A percentile compares a stretch with the other conserved stretches of the same genome.
Conservation (phyloP, 768 basidiomycete genomes). For the Cystoderma amianthinum region DNA sequence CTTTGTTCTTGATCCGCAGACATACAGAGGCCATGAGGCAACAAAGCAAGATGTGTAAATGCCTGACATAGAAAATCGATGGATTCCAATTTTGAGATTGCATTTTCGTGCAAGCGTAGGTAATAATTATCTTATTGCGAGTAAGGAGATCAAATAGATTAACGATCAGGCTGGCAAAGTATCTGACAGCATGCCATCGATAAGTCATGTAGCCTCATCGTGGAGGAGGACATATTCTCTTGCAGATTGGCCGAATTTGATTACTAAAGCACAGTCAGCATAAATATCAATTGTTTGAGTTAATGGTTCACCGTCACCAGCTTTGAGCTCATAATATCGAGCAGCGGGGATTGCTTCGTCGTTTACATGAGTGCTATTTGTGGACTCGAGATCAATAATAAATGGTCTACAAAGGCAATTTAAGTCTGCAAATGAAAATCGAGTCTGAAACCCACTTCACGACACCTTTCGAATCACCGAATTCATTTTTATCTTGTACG, state of each 20-base stretch:
- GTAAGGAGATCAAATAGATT: too few relatives aligned
- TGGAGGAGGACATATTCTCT: conserved; percentile 84
- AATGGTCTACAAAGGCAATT: conserved; percentile 60
- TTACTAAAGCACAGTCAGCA: conserved; percentile 37
- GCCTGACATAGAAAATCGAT: too few relatives aligned
- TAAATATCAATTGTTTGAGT: conserved; percentile 1
- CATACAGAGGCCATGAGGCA: conserved; percentile 5
- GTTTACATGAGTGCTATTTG: conserved; percentile 92
- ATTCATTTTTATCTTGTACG: conserved; percentile 83
- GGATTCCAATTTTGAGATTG: too few relatives aligned
- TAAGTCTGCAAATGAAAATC: background rate
- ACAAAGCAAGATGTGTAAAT: background rate
- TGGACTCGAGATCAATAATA: conserved; percentile 97
- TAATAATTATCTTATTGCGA: too few relatives aligned
- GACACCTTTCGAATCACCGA: conserved; percentile 65
- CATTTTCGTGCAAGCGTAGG: too few relatives aligned
- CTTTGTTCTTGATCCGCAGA: background rate
- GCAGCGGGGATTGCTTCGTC: conserved; percentile 78
- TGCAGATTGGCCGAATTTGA: conserved; percentile 78
- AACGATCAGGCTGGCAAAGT: too few relatives aligned
- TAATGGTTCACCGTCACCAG: conserved; percentile 62
- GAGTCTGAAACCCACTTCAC: conserved; percentile 62
- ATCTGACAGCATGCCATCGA: too few relatives aligned
- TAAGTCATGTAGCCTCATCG: conserved; percentile 52
- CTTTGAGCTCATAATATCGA: conserved; percentile 79